Base-by-base conservation (phyloP, 2,329 filamentous ascomycete species). In the Verticillium albo-atrum region DNA sequence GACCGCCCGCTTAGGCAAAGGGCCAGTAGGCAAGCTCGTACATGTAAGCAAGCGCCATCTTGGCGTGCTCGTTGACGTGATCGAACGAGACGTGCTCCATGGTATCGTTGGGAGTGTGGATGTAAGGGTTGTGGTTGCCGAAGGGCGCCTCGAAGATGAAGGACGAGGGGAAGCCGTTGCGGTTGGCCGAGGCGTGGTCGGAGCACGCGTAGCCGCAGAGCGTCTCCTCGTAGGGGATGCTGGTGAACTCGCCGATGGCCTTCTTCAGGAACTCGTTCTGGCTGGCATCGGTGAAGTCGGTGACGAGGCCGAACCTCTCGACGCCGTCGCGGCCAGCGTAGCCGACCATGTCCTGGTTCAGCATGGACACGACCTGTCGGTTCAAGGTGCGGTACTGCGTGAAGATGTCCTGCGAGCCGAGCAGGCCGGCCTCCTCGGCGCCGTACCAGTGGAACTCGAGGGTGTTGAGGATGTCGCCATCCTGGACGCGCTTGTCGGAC, bases 361-460 rank as follows among this genome's bases (percentile, higher is more conserved):
- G 71, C 71, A 79, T 77, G 12, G 75, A 74, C 59, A 71, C 72
- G 60, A 79, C 72, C 25, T 74, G 68, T 1, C 67, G 66, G 3
- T 68, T 67, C 3, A 66, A 62, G 1, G 66, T 64, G 51, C 68
- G 63, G 61, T 79, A 79, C 50, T 68, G 63, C 26, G 72, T 66
- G 63, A 77, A 78, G 57, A 79, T 73, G 32, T 72, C 75, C 30
- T 90, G 89, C 60, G 86, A 90, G 54, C 91, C 91, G 1, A 94
- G 82, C 50, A 95, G 78, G 15, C 91, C 91, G 9, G 88, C 89
- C 70, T 95, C 91, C 67, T 95, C 91, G 1, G 89, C 91, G 3
- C 87, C 88, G 73, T 93, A 94, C 90, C 90, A 95, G 71, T 94
- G 90, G 72, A 94, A 94, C 75, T 95, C 91, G 60, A 95, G 75